Evolutionary conservation across 2,329 filamentous ascomycete species (phyloP).

Genomic region (Cladosporium colombiae): DNA sequence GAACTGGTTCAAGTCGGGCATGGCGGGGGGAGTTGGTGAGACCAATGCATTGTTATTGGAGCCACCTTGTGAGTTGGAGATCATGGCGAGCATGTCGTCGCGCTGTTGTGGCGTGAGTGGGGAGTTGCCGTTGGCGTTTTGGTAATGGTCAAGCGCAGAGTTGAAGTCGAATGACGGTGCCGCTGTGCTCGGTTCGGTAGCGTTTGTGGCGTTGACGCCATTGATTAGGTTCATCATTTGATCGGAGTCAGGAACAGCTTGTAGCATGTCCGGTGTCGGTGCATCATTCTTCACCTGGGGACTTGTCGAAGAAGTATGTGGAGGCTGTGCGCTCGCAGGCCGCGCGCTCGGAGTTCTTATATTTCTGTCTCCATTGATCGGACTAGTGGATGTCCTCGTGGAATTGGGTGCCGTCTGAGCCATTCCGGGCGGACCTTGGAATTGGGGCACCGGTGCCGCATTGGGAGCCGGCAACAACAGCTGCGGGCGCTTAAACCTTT

Average conservation of each 20-base stretch:
- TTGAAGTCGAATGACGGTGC: slow-evolving; percentile 47
- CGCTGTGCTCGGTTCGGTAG: slow-evolving; percentile 36
- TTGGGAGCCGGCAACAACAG: slow-evolving; percentile 36
- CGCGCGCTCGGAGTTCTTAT: slow-evolving; percentile 24
- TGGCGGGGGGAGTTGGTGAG: slow-evolving; percentile 55
- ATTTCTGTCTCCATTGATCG: slow-evolving; percentile 27
- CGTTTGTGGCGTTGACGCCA: slow-evolving; percentile 44
- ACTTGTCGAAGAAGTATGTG: slow-evolving; percentile 26
- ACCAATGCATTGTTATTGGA: slow-evolving; percentile 58
- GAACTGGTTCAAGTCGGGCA: slow-evolving; percentile 63
- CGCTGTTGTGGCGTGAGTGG: slow-evolving; percentile 52
- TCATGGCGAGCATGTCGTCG: slow-evolving; percentile 48
- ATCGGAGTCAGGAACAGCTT: slow-evolving; percentile 43
- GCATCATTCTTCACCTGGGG: slow-evolving; percentile 45
- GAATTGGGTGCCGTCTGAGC: slow-evolving; percentile 32
- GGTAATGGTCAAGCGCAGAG: slow-evolving; percentile 49
- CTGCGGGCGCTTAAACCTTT: slow-evolving; percentile 34
- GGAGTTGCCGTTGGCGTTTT: slow-evolving; percentile 47
- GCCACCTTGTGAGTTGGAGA: slow-evolving; percentile 25
- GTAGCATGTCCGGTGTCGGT: slow-evolving; percentile 39
- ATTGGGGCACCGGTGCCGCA: slow-evolving; percentile 33
- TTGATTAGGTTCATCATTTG: slow-evolving; percentile 55
- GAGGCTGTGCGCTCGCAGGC: slow-evolving; percentile 21
- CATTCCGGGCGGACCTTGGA: slow-evolving; percentile 28
- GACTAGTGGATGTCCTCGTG: slow-evolving; percentile 30